Percentiles rank a stretch among this genome's conserved stretches.
Evolutionary conservation across 1,284 basidiomycete genomes (phyloP).

Genomic region (Xanthoconium separans): DNA sequence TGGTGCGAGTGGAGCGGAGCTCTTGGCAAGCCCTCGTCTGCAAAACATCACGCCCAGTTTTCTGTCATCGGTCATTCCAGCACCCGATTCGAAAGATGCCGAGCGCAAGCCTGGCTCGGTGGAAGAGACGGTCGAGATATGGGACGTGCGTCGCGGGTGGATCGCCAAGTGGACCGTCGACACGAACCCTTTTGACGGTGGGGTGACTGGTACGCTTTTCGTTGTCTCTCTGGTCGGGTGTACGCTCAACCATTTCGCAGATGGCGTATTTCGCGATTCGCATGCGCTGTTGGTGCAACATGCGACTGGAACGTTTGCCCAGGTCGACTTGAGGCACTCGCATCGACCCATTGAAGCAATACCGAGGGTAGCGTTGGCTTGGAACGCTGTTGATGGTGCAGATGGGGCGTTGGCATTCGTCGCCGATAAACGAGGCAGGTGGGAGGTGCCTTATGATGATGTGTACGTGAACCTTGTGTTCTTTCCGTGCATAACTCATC

Average conservation of each 20-base stretch:
- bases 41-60: slow-evolving; percentile 27
- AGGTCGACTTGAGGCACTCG: slow-evolving; percentile 70
- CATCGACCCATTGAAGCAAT: slow-evolving; percentile 68
- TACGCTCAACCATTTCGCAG: slow-evolving; percentile 35
- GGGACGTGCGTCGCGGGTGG: slow-evolving; percentile 83
- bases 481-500: slow-evolving; percentile 1
- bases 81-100: slow-evolving; percentile 15
- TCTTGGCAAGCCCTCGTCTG: slow-evolving; percentile 32
- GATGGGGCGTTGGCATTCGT: slow-evolving; percentile 70
- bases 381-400: slow-evolving; percentile 49
- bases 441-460: slow-evolving; percentile 85
- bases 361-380: slow-evolving; percentile 64
- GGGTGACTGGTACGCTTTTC: slow-evolving; percentile 57
- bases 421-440: slow-evolving; percentile 52
- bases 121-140: slow-evolving; percentile 75
- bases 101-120: slow-evolving; percentile 27
- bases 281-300: slow-evolving; percentile 78
- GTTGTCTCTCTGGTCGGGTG: neutral
- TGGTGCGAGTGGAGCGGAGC: slow-evolving; percentile 28
- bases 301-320: slow-evolving; percentile 76
- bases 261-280: slow-evolving; percentile 69
- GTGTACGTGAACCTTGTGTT: slow-evolving; percentile 50
- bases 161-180: slow-evolving; percentile 80
- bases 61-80: slow-evolving; percentile 9
- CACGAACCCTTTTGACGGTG: slow-evolving; percentile 62